Conservation (phyloP, 768 basidiomycete genomes). For the Xerocomellus dryophilus region DNA sequence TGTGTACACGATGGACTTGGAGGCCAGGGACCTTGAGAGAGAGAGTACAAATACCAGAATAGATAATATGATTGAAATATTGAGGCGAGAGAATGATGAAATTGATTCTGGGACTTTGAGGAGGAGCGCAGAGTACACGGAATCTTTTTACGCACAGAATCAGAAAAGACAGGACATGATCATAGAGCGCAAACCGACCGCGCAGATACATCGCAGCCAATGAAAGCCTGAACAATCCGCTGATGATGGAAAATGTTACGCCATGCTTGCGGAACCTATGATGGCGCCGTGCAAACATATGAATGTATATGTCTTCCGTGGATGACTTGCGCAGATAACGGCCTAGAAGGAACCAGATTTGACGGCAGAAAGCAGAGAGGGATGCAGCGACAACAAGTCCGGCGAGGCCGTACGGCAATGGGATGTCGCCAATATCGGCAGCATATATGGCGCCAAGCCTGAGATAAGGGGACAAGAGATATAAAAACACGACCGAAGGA, state of each 20-base stretch:
- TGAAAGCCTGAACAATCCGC: constrained; percentile 46
- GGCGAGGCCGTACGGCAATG: constrained; percentile 50
- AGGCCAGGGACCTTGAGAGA: constrained; percentile 51
- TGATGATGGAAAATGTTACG: constrained; percentile 43
- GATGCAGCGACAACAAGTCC: constrained; percentile 52
- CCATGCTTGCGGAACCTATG: constrained; percentile 48
- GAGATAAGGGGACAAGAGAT: constrained; percentile 66
- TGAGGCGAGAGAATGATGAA: constrained; percentile 35
- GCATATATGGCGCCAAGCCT: constrained; percentile 68
- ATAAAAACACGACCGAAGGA: constrained; percentile 58
- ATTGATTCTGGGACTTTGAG: constrained; percentile 40
- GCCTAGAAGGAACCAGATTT: constrained; percentile 77
- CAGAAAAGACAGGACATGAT: constrained; percentile 2
- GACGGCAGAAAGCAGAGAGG: constrained; percentile 58
- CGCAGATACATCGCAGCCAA: constrained; percentile 62
- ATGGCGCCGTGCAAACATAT: constrained; percentile 54
- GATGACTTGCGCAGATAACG: constrained; percentile 65
- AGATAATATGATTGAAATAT: constrained; percentile 42
- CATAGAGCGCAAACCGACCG: constrained; percentile 42
- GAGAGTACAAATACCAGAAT: constrained; percentile 49
- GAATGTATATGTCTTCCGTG: constrained; percentile 61
- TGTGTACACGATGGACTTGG: constrained; percentile 51
- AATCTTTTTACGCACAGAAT: constrained; percentile 39
- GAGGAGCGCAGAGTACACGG: constrained; percentile 50
- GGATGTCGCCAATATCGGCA: constrained; percentile 41